Base-by-base conservation (phyloP, 495 filamentous ascomycete species). In the Patellaria atrata region DNA sequence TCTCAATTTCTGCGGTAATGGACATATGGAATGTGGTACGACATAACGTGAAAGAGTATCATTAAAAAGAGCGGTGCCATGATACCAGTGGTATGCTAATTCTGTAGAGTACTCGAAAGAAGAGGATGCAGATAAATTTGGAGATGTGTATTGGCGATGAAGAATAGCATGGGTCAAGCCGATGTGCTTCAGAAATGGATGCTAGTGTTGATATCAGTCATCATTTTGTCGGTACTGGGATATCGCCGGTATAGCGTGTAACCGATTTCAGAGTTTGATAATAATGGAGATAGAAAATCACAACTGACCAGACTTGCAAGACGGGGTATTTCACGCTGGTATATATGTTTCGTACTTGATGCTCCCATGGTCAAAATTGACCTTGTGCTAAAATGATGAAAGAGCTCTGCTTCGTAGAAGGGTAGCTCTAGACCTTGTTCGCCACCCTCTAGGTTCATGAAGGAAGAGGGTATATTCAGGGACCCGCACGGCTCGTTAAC, bases 291-390 rank as follows among this genome's bases (percentile, higher is more conserved):
- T n/a, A n/a, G n/a, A n/a, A n/a, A n/a, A n/a, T n/a, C n/a, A n/a
- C n/a, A 10, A 19, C 50, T 25, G 51, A 62, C 57, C 25, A 30
- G 16, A 23, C 49, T 50, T 1, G 53, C 51, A 1, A 60, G 35
- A 7, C 27, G 37, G 2, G 48, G 12, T 10, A 45, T 47, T 14
- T 48, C 43, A 16, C 50, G 31, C 8, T 48, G 49, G 27, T 56
- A 61, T 5, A 54, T 23, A 17, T 45, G 33, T 10, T 38, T 30
- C 1, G 42, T 49, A 15, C 45, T 29, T 10, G 35, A 20, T 2
- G 52, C 57, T 14, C 60, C 57, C 7, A 67, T 44, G 1, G 56
- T 55, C 31, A 59, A 35, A 14, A 61, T 53, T 4, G 63, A 62
- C 21, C 59, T 34, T n/a, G n/a, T n/a, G n/a, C n/a, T n/a, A n/a